Conservation (phyloP, 2,329 filamentous ascomycete species). For the Diaporthe nobilis region DNA sequence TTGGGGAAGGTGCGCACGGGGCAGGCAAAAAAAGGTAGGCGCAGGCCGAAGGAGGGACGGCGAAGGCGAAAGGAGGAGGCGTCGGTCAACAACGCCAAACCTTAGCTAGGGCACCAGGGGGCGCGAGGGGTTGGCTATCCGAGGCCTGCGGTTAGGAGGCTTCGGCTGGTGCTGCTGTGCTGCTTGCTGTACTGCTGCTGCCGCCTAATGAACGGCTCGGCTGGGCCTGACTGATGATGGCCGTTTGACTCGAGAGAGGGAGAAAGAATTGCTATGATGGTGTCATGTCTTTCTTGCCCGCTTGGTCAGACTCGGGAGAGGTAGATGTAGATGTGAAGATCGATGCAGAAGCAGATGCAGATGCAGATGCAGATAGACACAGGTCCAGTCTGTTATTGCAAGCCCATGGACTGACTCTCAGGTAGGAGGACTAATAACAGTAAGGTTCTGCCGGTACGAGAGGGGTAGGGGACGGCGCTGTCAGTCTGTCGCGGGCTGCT, state of each 20-base stretch:
- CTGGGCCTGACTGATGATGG: neutral
- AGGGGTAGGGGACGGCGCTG: neutral
- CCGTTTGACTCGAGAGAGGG: neutral
- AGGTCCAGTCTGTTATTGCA: neutral
- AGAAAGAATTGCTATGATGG: neutral
- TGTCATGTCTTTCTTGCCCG: neutral
- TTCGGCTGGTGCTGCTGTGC: neutral
- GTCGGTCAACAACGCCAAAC: conserved; percentile 36
- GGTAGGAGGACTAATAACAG: neutral
- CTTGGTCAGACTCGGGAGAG: conserved; percentile 1
- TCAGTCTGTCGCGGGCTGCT: neutral
- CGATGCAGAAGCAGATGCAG: neutral
- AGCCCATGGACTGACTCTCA: neutral
- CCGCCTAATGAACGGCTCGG: neutral
- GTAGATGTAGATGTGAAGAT: neutral
- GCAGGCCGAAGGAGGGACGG: conserved; percentile 18
- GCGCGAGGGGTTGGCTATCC: neutral
- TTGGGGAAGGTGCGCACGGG: conserved; percentile 18
- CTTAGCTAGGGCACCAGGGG: neutral
- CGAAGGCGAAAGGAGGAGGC: conserved; percentile 31
- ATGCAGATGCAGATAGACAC: neutral
- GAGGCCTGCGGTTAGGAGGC: conserved; percentile 5
- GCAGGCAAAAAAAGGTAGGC: conserved; percentile 34
- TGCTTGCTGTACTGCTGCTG: neutral
- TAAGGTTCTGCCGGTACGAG: neutral